Base-by-base conservation (phyloP, 2,329 filamentous ascomycete genomes). In the Zalaria sp. region DNA sequence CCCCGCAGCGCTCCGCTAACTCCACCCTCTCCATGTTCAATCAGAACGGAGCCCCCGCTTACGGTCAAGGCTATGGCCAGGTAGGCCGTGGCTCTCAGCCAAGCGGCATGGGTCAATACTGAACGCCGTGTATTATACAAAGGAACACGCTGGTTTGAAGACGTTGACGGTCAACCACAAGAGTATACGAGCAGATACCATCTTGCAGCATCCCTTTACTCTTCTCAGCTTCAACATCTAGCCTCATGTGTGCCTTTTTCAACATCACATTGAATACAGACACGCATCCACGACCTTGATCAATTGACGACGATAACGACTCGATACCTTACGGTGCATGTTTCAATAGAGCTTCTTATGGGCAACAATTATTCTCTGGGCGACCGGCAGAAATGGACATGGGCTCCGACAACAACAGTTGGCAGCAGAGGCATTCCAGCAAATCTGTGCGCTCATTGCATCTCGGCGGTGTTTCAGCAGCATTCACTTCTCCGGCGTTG, bases 71-170 rank as follows among this genome's bases (percentile, higher is more conserved):
- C n/a, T 41, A 34, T 36, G n/a, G 26, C 31, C 35, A 31, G n/a
- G 27, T 38, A 4, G 43, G 43, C 7, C 43, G 37, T 11, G 36
- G 25, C 35, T 29, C 43, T 11, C 43, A 32, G 25, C 10, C 38
- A 5, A 38, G 36, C 35, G 39, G 39, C 32, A 40, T 44, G 35
- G 31, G 43, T 10, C 18, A 44, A 11, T 39, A 44, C 39, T 44
- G 36, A 44, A 11, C 26, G 36, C 25, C 26, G 9, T 6, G 7
- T 25, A 11, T 9, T 25, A 5, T 5, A 25, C 5, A 7, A 26
- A 38, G 8, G 25, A 27, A 9, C 25, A 38, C 36, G 11, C 25
- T 27, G 25, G 11, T 2, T 26, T 25, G 35, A 36, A 36, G 7
- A 36, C 35, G 35, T 18, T 18, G 18, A 18, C 18, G 18, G 18